Conservation (phyloP, 345 rosid genomes). For the Cardiospermum halicacabum region DNA sequence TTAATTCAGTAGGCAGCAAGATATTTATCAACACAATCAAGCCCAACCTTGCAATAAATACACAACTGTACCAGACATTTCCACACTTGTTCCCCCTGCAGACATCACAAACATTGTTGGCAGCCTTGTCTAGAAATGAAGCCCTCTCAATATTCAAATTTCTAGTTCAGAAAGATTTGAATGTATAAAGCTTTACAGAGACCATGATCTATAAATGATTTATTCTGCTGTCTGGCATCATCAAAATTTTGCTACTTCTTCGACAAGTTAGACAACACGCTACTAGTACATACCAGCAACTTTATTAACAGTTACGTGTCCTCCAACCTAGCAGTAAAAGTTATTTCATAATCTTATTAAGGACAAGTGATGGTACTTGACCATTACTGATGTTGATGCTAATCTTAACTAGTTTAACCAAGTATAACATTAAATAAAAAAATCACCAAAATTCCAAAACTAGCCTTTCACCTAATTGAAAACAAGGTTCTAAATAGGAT, state of each 20-base stretch:
- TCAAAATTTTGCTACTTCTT: neutral
- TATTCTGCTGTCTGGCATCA: neutral
- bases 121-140: neutral
- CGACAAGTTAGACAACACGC: neutral
- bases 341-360: neutral
- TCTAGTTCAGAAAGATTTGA: neutral
- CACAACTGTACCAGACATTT: neutral
- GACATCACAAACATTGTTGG: too few species aligned
- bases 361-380: neutral
- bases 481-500: neutral
- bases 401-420: neutral
- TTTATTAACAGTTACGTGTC: neutral
- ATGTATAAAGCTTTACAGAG: neutral
- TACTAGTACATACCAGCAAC: neutral
- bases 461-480: neutral
- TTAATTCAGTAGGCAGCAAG: neutral
- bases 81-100: neutral
- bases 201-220: neutral
- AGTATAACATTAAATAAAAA: too few species aligned
- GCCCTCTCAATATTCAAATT: neutral
- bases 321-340: neutral
- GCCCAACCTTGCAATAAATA: neutral
- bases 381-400: neutral
- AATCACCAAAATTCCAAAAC: neutral
- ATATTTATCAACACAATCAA: neutral